Evolutionary conservation across 345 rosid genomes (phyloP).

Genomic region (Linum tenue): DNA sequence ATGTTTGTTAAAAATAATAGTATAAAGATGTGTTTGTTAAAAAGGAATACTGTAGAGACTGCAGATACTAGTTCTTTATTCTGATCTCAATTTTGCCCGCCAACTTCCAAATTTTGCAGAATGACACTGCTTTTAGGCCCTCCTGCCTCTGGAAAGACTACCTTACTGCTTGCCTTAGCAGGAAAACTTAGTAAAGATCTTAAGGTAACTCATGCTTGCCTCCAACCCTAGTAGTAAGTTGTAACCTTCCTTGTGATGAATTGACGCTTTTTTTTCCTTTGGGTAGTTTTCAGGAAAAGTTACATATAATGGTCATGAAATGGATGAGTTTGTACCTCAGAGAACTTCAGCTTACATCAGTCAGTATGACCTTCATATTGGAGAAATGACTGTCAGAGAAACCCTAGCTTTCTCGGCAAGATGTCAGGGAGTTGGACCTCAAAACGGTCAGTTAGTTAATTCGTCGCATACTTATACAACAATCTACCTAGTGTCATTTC

Average conservation of each 20-base stretch:
- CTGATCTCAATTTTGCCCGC: too few species aligned
- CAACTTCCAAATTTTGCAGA: slow-evolving; percentile 20
- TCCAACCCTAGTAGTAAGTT: background rate
- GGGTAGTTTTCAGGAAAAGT: slow-evolving; percentile 46
- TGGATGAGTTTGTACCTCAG: slow-evolving; percentile 31
- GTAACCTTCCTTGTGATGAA: background rate
- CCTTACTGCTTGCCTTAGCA: slow-evolving; percentile 42
- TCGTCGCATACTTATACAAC: background rate
- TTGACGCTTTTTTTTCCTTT: background rate
- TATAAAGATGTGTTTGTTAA: too few species aligned
- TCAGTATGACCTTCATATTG: too few species aligned
- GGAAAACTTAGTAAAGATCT: slow-evolving; percentile 49
- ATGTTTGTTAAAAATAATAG: too few species aligned
- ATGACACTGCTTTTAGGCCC: slow-evolving; percentile 58
- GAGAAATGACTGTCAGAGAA: too few species aligned
- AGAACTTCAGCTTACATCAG: too few species aligned
- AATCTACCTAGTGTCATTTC: too few species aligned
- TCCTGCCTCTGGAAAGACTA: slow-evolving; percentile 53
- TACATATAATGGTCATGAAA: slow-evolving; percentile 51
- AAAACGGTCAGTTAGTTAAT: slow-evolving; percentile 29
- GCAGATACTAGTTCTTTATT: too few species aligned
- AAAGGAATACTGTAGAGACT: too few species aligned
- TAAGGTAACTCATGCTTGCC: slow-evolving; percentile 24
- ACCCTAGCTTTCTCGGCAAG: too few species aligned
- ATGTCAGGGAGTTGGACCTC: slow-evolving; percentile 43